Evolutionary conservation across 257 asterid genomes (phyloP).

Genomic region (Scutellaria galericulata): DNA sequence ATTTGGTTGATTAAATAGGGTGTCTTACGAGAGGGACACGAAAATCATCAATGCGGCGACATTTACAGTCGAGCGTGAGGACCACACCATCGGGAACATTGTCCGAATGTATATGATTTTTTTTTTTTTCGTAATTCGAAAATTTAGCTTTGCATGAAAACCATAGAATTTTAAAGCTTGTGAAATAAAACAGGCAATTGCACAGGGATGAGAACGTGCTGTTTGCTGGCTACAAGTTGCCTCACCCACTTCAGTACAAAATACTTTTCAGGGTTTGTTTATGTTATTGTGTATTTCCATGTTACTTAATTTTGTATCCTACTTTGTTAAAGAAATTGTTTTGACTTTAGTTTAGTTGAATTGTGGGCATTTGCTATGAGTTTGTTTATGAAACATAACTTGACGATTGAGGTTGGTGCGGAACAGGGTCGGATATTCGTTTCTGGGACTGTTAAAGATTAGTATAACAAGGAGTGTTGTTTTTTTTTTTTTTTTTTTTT

Average conservation of each 20-base stretch:
- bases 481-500: too few relatives aligned
- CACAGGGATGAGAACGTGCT: constrained; percentile 86
- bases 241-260: constrained; percentile 97
- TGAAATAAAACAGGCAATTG: constrained; percentile 66
- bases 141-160: constrained; percentile 18
- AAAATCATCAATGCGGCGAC: constrained; percentile 94
- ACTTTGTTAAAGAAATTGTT: neutral
- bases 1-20: constrained; percentile 47
- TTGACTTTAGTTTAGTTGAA: neutral
- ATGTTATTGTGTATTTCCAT: neutral
- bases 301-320: neutral
- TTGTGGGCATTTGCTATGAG: neutral
- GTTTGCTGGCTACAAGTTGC: constrained; percentile 95
- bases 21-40: constrained; percentile 94
- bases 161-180: constrained; percentile 28
- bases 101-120: constrained; percentile 67
- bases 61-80: constrained; percentile 90
- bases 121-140: neutral
- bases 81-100: constrained; percentile 91
- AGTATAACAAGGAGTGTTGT: neutral
- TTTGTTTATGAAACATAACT: neutral
- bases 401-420: neutral
- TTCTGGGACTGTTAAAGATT: neutral
- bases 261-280: constrained; percentile 78
- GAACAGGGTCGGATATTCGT: neutral